Conservation (phyloP, 2,329 filamentous ascomycete genomes). For the Purpureocillium takamizusanense region DNA sequence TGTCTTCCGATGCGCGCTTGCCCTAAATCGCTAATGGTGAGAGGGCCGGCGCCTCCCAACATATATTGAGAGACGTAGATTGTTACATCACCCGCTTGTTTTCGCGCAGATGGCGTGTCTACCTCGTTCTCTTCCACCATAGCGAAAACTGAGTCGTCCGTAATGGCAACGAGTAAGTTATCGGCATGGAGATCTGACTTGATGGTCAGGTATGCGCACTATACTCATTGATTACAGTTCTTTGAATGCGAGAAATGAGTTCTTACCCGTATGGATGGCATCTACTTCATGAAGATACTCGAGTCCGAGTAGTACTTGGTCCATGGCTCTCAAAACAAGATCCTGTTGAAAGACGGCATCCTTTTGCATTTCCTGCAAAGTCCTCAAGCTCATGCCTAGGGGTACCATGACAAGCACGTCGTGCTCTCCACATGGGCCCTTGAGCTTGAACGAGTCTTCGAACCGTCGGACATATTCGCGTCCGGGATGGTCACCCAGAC, state of each 20-base stretch:
- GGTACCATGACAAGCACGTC: slow-evolving; percentile 23
- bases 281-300: slow-evolving; percentile 15
- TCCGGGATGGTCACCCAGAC: slow-evolving; percentile 17
- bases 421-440: slow-evolving; percentile 21
- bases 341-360: slow-evolving; percentile 14
- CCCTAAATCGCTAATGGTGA: slow-evolving; percentile 25
- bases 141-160: slow-evolving; percentile 18
- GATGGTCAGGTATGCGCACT: too few relatives aligned
- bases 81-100: slow-evolving; percentile 13
- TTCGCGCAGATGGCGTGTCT: slow-evolving; percentile 19
- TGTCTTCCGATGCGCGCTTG: slow-evolving; percentile 22
- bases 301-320: slow-evolving; percentile 14
- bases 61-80: slow-evolving; percentile 23
- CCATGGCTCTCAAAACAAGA: slow-evolving; percentile 14
- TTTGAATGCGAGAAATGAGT: not conserved
- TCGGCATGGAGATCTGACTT: slow-evolving; percentile 26
- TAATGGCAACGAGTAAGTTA: slow-evolving; percentile 25
- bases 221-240: too few relatives aligned
- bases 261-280: slow-evolving; percentile 18
- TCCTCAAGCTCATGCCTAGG: slow-evolving; percentile 26
- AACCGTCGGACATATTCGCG: slow-evolving; percentile 19
- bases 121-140: slow-evolving; percentile 21
- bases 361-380: slow-evolving; percentile 19
- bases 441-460: slow-evolving; percentile 23
- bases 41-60: slow-evolving; percentile 17